Evolutionary conservation across 2,329 filamentous ascomycete genomes (phyloP), one percentile per base, ranked within the genome.

Genomic region (Xylariaceae sp.): DNA sequence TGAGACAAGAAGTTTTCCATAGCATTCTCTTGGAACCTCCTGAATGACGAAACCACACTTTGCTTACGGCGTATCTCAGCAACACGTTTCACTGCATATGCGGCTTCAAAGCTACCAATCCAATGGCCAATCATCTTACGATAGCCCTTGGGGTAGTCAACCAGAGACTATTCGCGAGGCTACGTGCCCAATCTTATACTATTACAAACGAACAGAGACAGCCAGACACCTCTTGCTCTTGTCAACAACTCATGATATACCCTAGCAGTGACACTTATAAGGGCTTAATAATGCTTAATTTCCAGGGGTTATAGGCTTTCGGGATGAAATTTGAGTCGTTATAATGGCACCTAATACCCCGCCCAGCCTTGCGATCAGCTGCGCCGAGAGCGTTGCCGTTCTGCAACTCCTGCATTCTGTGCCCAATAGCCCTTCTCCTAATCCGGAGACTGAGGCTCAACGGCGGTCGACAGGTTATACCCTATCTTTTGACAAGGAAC

Each of bases 401-500:
- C 52, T 71, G 7, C 41, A 65, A 45, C 41, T 71, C 10, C 61
- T 72, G 9, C 67, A 71, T 52, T 16, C 47, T n/a, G 51, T 70
- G 10, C 68, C 68, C n/a, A 20, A 40, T 14, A 47, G 48, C 16
- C 64, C 65, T 2, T 59, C 57, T 0, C 51, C 49, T 5, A 69
- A 67, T 19, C 40, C 50, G 2, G 46, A 47, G 3, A 48, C 59
- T 2, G 2, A 23, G 9, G 7, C 50, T 7, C 50, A 59, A 10
- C 43, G 16, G 40, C 51, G 48, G 49, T 37, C 43, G 12, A 19
- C 41, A 1, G 57, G 57, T 2, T 68, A 72, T 45, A 57, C 48
- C 18, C 61, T 76, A 5, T 54, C 72, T 6, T 73, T 75, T 40
- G 60, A 68, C 7, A 66, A 63, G 42, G 73, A 76, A 54, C 65